Percentiles rank a stretch among this genome's conserved stretches.
Evolutionary conservation across 345 rosid genomes (phyloP).

Genomic region (Eucalyptus sp.): DNA sequence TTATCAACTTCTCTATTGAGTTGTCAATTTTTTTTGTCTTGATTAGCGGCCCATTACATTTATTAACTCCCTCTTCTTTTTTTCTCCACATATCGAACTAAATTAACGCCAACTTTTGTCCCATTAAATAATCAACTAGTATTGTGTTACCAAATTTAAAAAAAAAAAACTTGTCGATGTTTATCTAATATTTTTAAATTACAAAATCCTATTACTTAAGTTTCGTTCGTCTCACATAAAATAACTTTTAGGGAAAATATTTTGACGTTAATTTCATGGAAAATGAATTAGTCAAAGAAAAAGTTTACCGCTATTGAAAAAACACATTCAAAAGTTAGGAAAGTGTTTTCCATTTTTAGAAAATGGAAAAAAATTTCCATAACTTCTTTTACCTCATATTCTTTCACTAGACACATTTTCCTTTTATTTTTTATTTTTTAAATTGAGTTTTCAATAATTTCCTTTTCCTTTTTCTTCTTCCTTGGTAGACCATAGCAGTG

Average conservation of each 20-base stretch:
- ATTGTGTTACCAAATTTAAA: background rate
- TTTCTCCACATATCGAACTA: background rate
- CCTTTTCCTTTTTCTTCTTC: too few species aligned
- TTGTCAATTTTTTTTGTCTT: background rate
- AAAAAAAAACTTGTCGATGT: background rate
- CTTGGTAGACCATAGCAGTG: accelerated
- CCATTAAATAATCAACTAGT: background rate
- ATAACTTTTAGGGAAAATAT: too few species aligned
- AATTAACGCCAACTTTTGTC: background rate
- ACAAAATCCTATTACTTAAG: background rate
- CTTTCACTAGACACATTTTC: too few species aligned
- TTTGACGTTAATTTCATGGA: accelerated
- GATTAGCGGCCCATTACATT: background rate
- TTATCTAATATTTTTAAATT: background rate
- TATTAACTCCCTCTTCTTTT: background rate
- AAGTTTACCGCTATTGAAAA: too few species aligned
- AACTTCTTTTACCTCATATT: too few species aligned
- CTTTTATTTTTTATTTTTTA: too few species aligned
- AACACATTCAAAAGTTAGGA: too few species aligned
- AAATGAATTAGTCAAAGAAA: too few species aligned
- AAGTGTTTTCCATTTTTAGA: too few species aligned
- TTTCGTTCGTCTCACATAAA: accelerated
- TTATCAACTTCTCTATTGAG: background rate
- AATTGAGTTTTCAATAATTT: too few species aligned
- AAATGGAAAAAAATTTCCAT: too few species aligned